Evolutionary conservation across 202 grass and related monocot species (phyloP).

Genomic region (Digitaria exilis): DNA sequence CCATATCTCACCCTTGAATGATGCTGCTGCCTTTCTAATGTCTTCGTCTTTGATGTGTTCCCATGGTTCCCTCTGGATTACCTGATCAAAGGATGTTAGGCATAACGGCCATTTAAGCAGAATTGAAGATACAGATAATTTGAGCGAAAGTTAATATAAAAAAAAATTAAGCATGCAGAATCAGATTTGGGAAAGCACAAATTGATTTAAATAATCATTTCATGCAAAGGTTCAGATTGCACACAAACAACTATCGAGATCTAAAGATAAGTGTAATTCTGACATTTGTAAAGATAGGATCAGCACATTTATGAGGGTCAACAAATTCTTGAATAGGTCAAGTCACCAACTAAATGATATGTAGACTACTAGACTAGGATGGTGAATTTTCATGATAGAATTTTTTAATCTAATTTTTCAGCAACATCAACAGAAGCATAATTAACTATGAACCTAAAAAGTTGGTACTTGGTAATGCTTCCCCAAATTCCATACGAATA

Average conservation of each 20-base stretch:
- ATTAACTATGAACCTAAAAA: conserved; percentile 22
- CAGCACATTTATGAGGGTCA: background rate
- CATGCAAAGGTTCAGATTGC: background rate
- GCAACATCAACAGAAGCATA: background rate
- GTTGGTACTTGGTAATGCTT: background rate
- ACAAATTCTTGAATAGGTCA: background rate
- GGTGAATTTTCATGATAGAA: background rate
- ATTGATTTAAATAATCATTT: conserved; percentile 5
- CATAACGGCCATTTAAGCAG: conserved; percentile 39
- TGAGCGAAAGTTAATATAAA: background rate
- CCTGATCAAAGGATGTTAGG: conserved; percentile 47
- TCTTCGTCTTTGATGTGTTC: conserved; percentile 90
- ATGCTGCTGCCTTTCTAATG: conserved; percentile 75
- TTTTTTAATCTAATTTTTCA: background rate
- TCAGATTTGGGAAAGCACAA: background rate
- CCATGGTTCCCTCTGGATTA: conserved; percentile 96
- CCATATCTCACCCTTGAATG: conserved; percentile 94
- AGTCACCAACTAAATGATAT: background rate
- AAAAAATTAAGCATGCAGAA: background rate
- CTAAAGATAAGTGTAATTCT: conserved; percentile 17
- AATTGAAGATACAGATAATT: background rate
- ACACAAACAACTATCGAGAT: background rate
- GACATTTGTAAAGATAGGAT: background rate
- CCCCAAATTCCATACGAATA: conserved; percentile 11
- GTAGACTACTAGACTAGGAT: background rate